A percentile compares a stretch with the other conserved stretches of the same genome.
Evolutionary conservation across 805 yeast species (phyloP).

Genomic region (Suhomyces faveliae): DNA sequence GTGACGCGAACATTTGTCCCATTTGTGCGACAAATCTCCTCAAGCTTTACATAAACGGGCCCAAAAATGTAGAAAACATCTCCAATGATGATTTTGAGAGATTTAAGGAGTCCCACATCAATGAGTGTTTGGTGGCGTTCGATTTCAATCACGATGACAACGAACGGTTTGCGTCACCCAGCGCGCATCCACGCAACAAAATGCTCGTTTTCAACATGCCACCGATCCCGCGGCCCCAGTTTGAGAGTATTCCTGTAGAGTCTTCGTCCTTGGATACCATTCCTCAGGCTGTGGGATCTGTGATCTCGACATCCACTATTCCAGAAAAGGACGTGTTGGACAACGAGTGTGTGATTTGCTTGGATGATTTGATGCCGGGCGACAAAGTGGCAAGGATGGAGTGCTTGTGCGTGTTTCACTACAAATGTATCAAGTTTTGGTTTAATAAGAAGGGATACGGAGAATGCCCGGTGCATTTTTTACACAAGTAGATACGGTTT

Average conservation of each 20-base stretch:
- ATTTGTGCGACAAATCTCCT: constrained; percentile 36
- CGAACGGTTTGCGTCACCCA: constrained; percentile 40
- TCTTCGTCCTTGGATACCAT: constrained; percentile 20
- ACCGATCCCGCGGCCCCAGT: constrained; percentile 44
- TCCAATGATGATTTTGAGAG: constrained; percentile 29
- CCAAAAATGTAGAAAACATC: constrained; percentile 12
- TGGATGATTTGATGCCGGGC: constrained; percentile 83
- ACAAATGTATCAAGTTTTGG: constrained; percentile 89
- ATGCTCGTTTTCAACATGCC: constrained; percentile 77
- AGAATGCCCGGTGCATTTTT: constrained; percentile 78
- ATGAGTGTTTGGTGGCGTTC: constrained; percentile 67
- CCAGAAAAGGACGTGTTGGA: constrained; percentile 35
- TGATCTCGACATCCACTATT: constrained; percentile 19
- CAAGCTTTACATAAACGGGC: constrained; percentile 18
- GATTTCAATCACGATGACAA: constrained; percentile 57
- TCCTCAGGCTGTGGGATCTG: constrained; percentile 17
- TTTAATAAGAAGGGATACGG: constrained; percentile 80
- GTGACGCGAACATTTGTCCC: constrained; percentile 40
- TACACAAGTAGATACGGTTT: constrained; percentile 29
- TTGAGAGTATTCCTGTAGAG: constrained; percentile 26
- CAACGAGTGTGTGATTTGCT: constrained; percentile 89
- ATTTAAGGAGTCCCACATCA: constrained; percentile 65
- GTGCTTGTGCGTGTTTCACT: constrained; percentile 92
- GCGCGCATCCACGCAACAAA: constrained; percentile 51
- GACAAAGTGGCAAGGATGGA: constrained; percentile 90